These are phyloP conservation scores for Solanum pennellii DNA, from an alignment of 257 asterid genomes.

Conservation along the genomic window DNA sequence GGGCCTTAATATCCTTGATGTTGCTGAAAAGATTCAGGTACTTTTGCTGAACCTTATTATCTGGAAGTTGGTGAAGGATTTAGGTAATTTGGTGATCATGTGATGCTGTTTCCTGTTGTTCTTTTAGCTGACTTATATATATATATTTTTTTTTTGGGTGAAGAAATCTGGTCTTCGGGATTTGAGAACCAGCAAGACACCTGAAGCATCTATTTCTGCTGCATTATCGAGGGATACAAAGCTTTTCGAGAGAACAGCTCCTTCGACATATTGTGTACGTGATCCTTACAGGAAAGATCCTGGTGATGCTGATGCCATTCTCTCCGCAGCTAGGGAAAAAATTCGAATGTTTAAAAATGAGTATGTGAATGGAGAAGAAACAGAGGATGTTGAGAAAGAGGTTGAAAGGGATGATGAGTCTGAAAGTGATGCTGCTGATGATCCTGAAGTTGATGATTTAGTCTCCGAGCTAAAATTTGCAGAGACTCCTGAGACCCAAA, in stretches of 20 bases:
- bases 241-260: constrained; percentile 93
- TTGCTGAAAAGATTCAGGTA: constrained; percentile 94
- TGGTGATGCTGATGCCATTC: constrained; percentile 47
- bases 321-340: constrained; percentile 64
- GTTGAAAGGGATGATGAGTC: constrained; percentile 69
- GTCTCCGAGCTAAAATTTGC: constrained; percentile 2
- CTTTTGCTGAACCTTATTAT: background rate
- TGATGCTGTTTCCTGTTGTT: background rate
- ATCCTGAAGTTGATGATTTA: constrained; percentile 55
- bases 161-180: constrained; percentile 95
- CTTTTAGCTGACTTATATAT: background rate
- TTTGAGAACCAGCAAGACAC: constrained; percentile 87
- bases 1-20: constrained; percentile 72
- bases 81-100: constrained; percentile 2
- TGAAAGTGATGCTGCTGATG: constrained; percentile 66
- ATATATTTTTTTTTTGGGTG: background rate
- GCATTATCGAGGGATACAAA: constrained; percentile 87
- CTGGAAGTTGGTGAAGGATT: background rate
- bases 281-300: constrained; percentile 78
- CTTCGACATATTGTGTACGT: constrained; percentile 85
- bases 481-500: constrained; percentile 17
- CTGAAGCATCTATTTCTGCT: constrained; percentile 96
- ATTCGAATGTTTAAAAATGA: constrained; percentile 47
- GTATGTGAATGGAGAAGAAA: constrained; percentile 41
- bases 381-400: constrained; percentile 62